Base-by-base conservation (phyloP, 2,329 filamentous ascomycete species). In the Aspergillus quadricinctus region DNA sequence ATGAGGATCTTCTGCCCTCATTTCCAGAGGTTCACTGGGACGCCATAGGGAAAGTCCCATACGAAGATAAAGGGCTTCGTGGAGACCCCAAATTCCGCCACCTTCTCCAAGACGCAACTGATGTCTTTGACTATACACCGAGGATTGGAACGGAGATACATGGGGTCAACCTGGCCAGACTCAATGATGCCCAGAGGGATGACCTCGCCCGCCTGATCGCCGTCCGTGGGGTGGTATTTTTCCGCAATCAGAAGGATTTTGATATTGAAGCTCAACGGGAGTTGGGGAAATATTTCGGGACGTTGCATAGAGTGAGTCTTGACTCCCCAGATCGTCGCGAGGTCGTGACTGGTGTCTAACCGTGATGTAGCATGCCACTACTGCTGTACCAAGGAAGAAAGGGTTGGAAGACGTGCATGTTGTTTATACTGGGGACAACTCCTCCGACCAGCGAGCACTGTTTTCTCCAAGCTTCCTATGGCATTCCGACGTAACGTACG, bases 401-500 rank as follows among this genome's bases (percentile, higher is more conserved):
- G 81, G 80, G 0, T 66, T 83, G 2, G 80, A 83, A 56, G 81
- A 84, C 63, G 80, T 84, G 0, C 82, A 83, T 59, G 81, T 84
- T 0, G 78, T 84, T 3, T 84, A 78, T 58, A 77, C 79, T 0
- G 80, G 80, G 4, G 81, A 81, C 56, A 77, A 79, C 21, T 78
- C 77, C 31, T 73, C 76, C 46, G 81, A 83, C 60, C 79, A 84
- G 52, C 71, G 81, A 31, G 80, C 81, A 0, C 58, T 82, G 37
- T 84, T 83, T 64, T 76, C 80, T 0, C 81, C 82, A 0, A 78
- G 77, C 9, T 83, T 83, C 61, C 68, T 83, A 8, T 82, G 80
- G 80, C 80, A 82, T 62, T 79, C 78, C 25, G 80, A 82, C 63
- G 80, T 83, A 11, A 83, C 82, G 0, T 84, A 83, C 52, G 82